Percentiles rank a stretch among this genome's conserved stretches.
These are phyloP conservation scores for Rhodamnia rubescens DNA, from an alignment of 345 rosid genomes.

Conservation along the genomic window DNA sequence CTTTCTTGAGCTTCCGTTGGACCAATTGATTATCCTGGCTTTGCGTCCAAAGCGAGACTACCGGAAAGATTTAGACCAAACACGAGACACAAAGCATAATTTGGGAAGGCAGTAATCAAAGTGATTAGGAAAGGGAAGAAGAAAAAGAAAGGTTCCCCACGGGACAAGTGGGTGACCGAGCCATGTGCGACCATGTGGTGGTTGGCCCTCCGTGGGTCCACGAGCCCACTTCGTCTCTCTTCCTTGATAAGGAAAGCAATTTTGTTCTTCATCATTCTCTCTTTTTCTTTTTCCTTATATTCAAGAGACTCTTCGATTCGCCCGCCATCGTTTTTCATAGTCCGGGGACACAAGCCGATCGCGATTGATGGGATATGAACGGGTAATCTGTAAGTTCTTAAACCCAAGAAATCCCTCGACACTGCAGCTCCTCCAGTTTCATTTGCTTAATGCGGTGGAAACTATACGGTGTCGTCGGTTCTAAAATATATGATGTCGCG, in stretches of 20 bases:
- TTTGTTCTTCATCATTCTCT: neutral
- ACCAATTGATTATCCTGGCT: neutral
- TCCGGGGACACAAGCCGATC: neutral
- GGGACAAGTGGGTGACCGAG: constrained; percentile 19
- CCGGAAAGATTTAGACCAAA: constrained; percentile 4
- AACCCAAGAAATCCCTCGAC: neutral
- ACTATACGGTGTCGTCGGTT: neutral
- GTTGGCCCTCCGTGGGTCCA: constrained; percentile 22
- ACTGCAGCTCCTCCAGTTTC: neutral
- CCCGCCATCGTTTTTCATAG: neutral
- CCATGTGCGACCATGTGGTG: constrained; percentile 39
- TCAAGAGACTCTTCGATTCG: neutral
- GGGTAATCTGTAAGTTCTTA: neutral
- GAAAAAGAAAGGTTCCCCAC: neutral
- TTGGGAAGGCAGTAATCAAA: constrained; percentile 13
- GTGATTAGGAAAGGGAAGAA: constrained; percentile 5
- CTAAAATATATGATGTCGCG: neutral
- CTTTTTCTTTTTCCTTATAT: neutral
- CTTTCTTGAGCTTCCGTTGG: neutral
- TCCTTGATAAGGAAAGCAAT: constrained; percentile 5
- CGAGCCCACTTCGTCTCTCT: constrained; percentile 15
- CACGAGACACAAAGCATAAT: constrained; percentile 16
- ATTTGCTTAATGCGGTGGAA: neutral
- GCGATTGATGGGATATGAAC: neutral
- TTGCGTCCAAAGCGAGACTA: neutral